Base-by-base conservation (phyloP, 1,139 yeast species). In the Magnusiomyces suaveolens region DNA sequence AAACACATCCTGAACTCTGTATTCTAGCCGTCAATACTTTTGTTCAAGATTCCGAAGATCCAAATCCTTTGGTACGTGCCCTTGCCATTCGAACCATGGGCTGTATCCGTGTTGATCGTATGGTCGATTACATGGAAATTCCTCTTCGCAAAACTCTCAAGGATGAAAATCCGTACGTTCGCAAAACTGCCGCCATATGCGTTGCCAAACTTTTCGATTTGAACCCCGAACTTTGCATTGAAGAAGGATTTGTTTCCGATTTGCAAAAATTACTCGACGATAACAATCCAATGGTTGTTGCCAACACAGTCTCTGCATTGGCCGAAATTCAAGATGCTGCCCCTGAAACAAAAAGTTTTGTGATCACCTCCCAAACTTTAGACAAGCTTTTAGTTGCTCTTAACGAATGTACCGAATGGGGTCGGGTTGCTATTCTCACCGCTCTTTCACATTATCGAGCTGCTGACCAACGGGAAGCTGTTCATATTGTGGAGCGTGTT, bases 401-500 rank as follows among this genome's bases (percentile, higher is more conserved):
- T 61, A 90, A 90, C 69, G 99, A 94, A 71, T 92, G 97, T 71
- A 90, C 97, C 1, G 99, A 94, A 72, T 94, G 99, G 99, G 98
- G 98, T 4, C 80, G 98, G 65, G 86, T 92, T 61, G 83, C 97
- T 1, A 87, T 94, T 50, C 75, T 94, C 60, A 80, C 87, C 1
- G 89, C 96, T 1, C 72, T 94, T 60, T 77, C 88, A 10, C 90
- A 85, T 51, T 92, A 84, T 67, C 53, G 58, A 10, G 70, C 79
- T 2, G 75, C 87, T 0, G 79, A 77, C 53, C 67, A 73, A 1
- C 76, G 78, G 26, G 96, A 90, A 65, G 89, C 95, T 1, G 82
- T 79, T 60, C 92, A 87, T 66, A 88, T 94, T 54, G 80, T 94
- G 60, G 97, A 90, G 66, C 77, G 97, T 60, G 90, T 89, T 8